Percentiles rank a stretch among this genome's conserved stretches.
Evolutionary conservation across 2,329 filamentous ascomycete genomes (phyloP).

Genomic region (Harringtonia aguacate): DNA sequence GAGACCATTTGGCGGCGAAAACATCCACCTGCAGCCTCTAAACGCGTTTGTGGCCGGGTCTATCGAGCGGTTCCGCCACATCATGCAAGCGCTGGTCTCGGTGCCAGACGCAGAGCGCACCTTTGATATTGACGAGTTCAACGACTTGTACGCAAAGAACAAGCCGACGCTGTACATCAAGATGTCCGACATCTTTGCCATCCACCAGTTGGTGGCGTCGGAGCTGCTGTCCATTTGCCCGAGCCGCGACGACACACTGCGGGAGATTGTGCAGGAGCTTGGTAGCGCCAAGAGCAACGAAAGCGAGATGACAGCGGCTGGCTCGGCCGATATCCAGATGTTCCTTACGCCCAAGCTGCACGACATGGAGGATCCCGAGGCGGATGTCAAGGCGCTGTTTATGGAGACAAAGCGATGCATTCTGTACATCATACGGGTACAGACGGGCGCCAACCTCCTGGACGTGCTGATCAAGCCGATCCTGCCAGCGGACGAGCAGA

Average conservation of each 20-base stretch:
- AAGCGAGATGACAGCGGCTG: constrained; percentile 78
- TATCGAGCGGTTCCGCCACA: constrained; percentile 64
- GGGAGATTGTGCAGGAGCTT: constrained; percentile 85
- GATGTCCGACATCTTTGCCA: constrained; percentile 92
- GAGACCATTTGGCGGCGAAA: constrained; percentile 83
- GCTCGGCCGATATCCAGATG: constrained; percentile 81
- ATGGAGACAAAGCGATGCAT: constrained; percentile 98
- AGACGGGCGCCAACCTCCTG: constrained; percentile 83
- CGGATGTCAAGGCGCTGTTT: constrained; percentile 82
- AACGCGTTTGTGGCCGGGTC: constrained; percentile 87
- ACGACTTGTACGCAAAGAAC: constrained; percentile 90
- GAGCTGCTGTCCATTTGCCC: constrained; percentile 73
- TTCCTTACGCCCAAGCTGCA: constrained; percentile 84
- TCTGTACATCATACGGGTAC: constrained; percentile 93
- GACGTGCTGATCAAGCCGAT: constrained; percentile 92
- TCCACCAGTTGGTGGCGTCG: constrained; percentile 76
- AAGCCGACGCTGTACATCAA: constrained; percentile 99
- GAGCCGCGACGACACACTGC: constrained; percentile 72
- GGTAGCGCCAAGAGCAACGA: constrained; percentile 96
- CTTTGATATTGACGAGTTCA: constrained; percentile 98
- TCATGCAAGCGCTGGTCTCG: constrained; percentile 67
- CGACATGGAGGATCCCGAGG: constrained; percentile 85
- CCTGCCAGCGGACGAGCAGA: constrained; percentile 73
- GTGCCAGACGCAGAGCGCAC: constrained; percentile 81
- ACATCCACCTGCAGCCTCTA: constrained; percentile 88